Conservation (phyloP, 2,329 filamentous ascomycete species). For the Fusarium aywerte region DNA sequence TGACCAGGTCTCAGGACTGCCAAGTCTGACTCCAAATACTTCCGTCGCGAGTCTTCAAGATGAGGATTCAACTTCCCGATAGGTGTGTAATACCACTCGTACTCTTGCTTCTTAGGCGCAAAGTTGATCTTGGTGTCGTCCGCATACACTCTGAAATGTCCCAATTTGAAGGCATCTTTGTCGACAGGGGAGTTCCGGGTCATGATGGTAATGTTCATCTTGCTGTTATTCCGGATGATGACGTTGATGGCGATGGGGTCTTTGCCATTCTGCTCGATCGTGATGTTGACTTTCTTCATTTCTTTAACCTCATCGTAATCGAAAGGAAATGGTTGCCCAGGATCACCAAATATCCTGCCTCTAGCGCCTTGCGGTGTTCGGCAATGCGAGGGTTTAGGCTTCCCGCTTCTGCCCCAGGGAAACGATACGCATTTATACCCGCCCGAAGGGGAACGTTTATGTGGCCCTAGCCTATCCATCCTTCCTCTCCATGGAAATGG, state of each 20-base stretch:
- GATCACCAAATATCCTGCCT: no score
- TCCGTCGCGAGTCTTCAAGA: not conserved
- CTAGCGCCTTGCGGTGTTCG: no score
- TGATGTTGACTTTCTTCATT: not conserved
- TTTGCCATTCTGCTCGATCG: not conserved
- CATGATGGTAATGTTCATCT: not conserved
- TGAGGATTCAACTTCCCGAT: not conserved
- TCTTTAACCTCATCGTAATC: not conserved
- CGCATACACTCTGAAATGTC: not conserved
- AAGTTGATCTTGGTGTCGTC: not conserved
- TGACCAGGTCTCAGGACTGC: not conserved
- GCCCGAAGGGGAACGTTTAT: no score
- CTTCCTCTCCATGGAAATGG: no score
- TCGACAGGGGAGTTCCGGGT: not conserved
- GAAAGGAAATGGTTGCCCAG: not conserved
- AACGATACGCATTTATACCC: no score
- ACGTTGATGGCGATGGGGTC: constrained; percentile 1
- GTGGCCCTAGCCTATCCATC: no score
- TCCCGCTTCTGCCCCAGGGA: no score
- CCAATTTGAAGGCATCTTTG: not conserved
- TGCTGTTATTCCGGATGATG: not conserved
- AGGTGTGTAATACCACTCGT: not conserved
- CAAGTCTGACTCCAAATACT: not conserved
- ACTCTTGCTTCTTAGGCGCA: not conserved
- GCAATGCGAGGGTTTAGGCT: no score